A percentile compares a stretch with the other conserved stretches of the same genome.
Evolutionary conservation across 805 yeast species (phyloP).

Genomic region (Candida ascalaphidarum): DNA sequence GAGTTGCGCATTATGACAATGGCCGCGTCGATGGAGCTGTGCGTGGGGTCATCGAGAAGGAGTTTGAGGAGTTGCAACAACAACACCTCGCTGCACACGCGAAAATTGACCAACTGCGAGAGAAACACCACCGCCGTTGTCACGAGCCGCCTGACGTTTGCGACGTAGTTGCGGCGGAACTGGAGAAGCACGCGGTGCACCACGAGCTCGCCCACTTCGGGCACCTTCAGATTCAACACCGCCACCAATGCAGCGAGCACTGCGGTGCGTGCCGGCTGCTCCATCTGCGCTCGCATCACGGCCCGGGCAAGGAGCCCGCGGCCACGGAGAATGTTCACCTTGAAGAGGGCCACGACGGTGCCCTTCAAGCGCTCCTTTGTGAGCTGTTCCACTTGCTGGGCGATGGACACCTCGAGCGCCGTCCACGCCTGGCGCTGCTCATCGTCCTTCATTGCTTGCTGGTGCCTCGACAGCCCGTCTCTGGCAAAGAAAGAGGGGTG

Average conservation of each 20-base stretch:
- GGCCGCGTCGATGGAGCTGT: conserved; percentile 49
- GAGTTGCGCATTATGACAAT: conserved; percentile 38
- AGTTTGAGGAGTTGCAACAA: conserved; percentile 27
- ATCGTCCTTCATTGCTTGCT: too few species aligned
- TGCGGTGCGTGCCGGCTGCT: conserved; percentile 30
- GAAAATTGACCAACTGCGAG: conserved; percentile 55
- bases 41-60: conserved; percentile 34
- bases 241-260: conserved; percentile 52
- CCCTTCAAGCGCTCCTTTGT: conserved; percentile 39
- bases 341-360: conserved; percentile 42
- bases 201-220: conserved; percentile 57
- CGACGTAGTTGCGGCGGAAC: conserved; percentile 43
- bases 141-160: conserved; percentile 24
- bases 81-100: conserved; percentile 33
- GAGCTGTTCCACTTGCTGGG: conserved; percentile 39
- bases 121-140: conserved; percentile 40
- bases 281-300: conserved; percentile 45
- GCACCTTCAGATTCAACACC: conserved; percentile 57
- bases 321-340: conserved; percentile 52
- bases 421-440: conserved; percentile 55
- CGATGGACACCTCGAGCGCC: conserved; percentile 36
- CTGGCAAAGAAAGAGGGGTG: too few species aligned
- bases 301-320: conserved; percentile 52
- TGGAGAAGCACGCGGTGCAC: conserved; percentile 44
- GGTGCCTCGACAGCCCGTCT: too few species aligned